Percentiles rank a stretch among this genome's conserved stretches.
Conservation (phyloP, 2,329 filamentous ascomycete species). For the Sclerotinia minor region DNA sequence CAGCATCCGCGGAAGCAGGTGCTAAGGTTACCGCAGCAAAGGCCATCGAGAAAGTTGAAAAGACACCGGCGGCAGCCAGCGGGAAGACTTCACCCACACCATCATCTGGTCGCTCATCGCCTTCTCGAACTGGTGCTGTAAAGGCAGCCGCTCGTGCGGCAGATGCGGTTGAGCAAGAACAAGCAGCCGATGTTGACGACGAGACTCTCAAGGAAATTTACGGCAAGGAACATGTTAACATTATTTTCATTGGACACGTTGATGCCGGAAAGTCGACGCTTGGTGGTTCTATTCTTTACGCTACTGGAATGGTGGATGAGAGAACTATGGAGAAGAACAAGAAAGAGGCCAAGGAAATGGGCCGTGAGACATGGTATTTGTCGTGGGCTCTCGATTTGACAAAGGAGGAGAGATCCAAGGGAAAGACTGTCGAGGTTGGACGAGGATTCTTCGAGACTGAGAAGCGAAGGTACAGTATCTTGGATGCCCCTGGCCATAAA, state of each 20-base stretch:
- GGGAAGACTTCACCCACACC: constrained; percentile 80
- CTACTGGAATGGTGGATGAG: constrained; percentile 98
- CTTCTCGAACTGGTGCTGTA: constrained; percentile 59
- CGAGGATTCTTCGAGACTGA: constrained; percentile 96
- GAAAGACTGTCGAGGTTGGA: constrained; percentile 97
- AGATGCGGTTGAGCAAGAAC: constrained; percentile 76
- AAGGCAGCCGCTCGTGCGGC: constrained; percentile 62
- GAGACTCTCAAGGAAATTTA: constrained; percentile 91
- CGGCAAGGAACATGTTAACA: constrained; percentile 89
- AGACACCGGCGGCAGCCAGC: constrained; percentile 58
- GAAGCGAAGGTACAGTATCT: constrained; percentile 91
- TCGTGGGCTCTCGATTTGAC: constrained; percentile 98
- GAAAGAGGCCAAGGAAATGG: constrained; percentile 91
- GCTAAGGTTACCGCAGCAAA: constrained; percentile 85
- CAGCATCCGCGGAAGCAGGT: constrained; percentile 57
- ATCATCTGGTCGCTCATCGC: constrained; percentile 81
- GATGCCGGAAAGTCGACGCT: constrained; percentile 97
- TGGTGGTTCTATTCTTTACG: constrained; percentile 88
- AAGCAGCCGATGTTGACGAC: constrained; percentile 73
- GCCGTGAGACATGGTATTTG: constrained; percentile 97
- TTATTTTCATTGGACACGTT: constrained; percentile 97
- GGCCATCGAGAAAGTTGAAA: constrained; percentile 90
- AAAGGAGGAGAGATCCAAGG: constrained; percentile 93
- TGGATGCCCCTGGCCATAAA: constrained; percentile 97
- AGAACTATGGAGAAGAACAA: constrained; percentile 98